These are phyloP conservation scores for Verticillium longisporum DNA, from an alignment of 2,329 filamentous ascomycete species.

Conservation along the genomic window DNA sequence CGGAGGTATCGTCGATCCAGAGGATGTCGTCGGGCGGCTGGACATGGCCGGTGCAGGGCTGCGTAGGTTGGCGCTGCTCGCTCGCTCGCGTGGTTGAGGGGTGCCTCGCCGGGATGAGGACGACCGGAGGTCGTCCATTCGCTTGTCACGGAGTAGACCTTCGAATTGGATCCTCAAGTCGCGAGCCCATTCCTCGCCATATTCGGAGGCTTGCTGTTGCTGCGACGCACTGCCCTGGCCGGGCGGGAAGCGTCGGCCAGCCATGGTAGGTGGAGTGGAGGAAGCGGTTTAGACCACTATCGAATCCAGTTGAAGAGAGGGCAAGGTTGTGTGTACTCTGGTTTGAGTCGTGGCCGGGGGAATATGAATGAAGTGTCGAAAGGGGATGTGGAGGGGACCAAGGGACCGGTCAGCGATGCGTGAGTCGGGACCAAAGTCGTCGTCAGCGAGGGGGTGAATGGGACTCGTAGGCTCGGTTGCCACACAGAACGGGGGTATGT, in stretches of 20 bases:
- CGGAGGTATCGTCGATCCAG: constrained; percentile 34
- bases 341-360: not conserved
- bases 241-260: constrained; percentile 27
- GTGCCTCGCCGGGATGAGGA: constrained; percentile 47
- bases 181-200: constrained; percentile 69
- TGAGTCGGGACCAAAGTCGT: constrained; percentile 3
- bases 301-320: not conserved
- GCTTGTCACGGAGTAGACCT: constrained; percentile 75
- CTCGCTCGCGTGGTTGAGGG: constrained; percentile 41
- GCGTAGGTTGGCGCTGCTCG: constrained; percentile 42
- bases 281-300: not conserved
- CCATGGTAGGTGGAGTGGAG: constrained; percentile 21
- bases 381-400: not conserved
- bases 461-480: constrained; percentile 3
- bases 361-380: constrained; percentile 4
- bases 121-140: constrained; percentile 68
- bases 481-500: not conserved
- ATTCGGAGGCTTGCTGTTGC: constrained; percentile 23
- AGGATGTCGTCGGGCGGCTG: constrained; percentile 40
- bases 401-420: not conserved
- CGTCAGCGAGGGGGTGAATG: constrained; percentile 3
- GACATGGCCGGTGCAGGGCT: constrained; percentile 28
- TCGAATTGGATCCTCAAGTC: constrained; percentile 81
- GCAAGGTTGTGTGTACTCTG: not conserved
- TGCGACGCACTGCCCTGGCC: constrained; percentile 17